These are phyloP conservation scores for Xerocomellus dryophilus DNA, from an alignment of 768 basidiomycete species.

Conservation along the genomic window DNA sequence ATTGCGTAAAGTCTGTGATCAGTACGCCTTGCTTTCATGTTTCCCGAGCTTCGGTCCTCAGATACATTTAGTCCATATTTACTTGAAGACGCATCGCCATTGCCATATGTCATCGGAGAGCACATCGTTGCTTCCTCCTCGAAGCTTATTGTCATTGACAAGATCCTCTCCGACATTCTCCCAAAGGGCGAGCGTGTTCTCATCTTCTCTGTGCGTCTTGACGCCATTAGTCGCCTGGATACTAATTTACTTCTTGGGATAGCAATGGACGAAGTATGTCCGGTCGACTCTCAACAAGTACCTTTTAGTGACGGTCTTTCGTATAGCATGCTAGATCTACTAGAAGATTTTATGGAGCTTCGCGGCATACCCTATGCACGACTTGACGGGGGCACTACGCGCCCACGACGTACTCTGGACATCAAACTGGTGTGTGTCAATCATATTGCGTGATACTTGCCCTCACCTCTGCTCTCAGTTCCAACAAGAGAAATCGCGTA, in stretches of 20 bases:
- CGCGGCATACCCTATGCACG: slow-evolving; percentile 59
- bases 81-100: slow-evolving; percentile 47
- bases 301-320: background rate
- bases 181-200: slow-evolving; percentile 62
- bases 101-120: slow-evolving; percentile 49
- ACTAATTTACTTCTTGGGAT: slow-evolving; percentile 13
- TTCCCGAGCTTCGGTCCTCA: slow-evolving; percentile 1
- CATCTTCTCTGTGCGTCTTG: slow-evolving; percentile 57
- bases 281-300: background rate
- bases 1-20: slow-evolving; percentile 67
- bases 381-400: slow-evolving; percentile 52
- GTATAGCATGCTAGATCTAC: slow-evolving; percentile 59
- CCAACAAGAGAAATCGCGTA: slow-evolving; percentile 56
- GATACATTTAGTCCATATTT: slow-evolving; percentile 46
- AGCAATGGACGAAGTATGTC: slow-evolving; percentile 58
- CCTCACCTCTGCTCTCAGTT: slow-evolving; percentile 37
- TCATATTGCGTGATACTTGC: background rate
- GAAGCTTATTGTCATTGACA: slow-evolving; percentile 57
- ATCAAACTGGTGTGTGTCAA: slow-evolving; percentile 47
- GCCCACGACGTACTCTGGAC: slow-evolving; percentile 55
- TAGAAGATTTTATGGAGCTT: slow-evolving; percentile 65
- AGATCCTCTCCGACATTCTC: slow-evolving; percentile 51
- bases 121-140: slow-evolving; percentile 55
- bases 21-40: slow-evolving; percentile 37
- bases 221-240: background rate